A percentile compares a stretch with the other conserved stretches of the same genome.
phyloP scores from a whole-genome alignment of 345 rosid species.

The Arabis hirsuta region DNA sequence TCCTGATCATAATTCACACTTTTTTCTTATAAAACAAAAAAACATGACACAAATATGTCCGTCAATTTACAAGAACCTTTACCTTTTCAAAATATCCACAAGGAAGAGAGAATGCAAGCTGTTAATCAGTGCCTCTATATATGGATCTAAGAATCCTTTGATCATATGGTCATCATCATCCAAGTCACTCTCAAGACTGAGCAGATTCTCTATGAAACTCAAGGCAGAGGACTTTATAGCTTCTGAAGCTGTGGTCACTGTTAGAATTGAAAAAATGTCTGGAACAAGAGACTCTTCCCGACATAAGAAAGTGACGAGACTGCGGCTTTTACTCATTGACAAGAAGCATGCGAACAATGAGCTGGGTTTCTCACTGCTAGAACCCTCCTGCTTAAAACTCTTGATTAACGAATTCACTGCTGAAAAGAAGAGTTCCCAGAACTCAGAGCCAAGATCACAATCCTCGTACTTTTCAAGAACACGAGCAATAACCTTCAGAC shows the following conservation, averaged over 20 bases:
- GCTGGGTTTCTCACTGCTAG: slow-evolving; percentile 89
- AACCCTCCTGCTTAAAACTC: slow-evolving; percentile 81
- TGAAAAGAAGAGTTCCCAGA: slow-evolving; percentile 78
- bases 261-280: slow-evolving; percentile 74
- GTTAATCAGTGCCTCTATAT: slow-evolving; percentile 59
- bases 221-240: slow-evolving; percentile 64
- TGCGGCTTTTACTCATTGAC: slow-evolving; percentile 79
- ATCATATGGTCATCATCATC: slow-evolving; percentile 50
- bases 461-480: slow-evolving; percentile 74
- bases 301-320: slow-evolving; percentile 56
- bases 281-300: slow-evolving; percentile 66
- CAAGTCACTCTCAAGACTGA: slow-evolving; percentile 63
- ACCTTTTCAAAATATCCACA: slow-evolving; percentile 65
- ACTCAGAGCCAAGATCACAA: slow-evolving; percentile 69
- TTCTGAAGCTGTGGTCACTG: slow-evolving; percentile 65
- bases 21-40: background rate
- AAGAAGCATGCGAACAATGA: slow-evolving; percentile 78
- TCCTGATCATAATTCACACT: slow-evolving; percentile 49
- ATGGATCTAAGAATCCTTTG: slow-evolving; percentile 52
- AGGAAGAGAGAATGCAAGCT: slow-evolving; percentile 66
- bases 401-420: slow-evolving; percentile 67
- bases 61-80: slow-evolving; percentile 18
- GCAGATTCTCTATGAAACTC: slow-evolving; percentile 68
- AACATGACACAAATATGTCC: background rate
- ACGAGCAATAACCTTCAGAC: slow-evolving; percentile 64